These are phyloP conservation scores for Spergularia bocconei DNA, from an alignment of 148 eudicot genomes.

Conservation along the genomic window DNA sequence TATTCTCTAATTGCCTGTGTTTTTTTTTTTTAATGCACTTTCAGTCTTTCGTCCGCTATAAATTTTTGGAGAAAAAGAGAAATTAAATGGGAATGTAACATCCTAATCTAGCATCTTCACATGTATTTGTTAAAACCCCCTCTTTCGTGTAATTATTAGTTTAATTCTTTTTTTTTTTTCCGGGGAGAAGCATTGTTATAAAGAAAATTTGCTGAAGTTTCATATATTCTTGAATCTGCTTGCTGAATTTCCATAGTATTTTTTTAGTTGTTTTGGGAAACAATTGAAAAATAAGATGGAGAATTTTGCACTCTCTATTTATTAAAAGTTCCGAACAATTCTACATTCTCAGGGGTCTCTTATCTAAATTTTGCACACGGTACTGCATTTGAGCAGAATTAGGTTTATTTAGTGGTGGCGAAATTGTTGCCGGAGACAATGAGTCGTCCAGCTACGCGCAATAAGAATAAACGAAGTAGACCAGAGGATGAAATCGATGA, in stretches of 20 bases:
- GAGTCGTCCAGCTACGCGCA: constrained; percentile 73
- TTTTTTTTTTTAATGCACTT: background rate
- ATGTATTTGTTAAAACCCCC: too few species aligned
- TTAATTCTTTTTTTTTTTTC: too few species aligned
- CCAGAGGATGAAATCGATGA: constrained; percentile 57
- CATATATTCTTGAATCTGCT: too few species aligned
- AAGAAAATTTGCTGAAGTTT: too few species aligned
- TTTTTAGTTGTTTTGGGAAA: too few species aligned
- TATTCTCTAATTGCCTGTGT: background rate
- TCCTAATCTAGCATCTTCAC: background rate
- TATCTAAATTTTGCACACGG: background rate
- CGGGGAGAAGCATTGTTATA: too few species aligned
- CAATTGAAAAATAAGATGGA: too few species aligned
- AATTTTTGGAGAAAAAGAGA: background rate
- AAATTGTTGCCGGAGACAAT: constrained; percentile 28
- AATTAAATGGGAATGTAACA: background rate
- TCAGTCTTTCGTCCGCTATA: background rate
- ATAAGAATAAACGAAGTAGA: constrained; percentile 70
- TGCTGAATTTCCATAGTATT: too few species aligned
- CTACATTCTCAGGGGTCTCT: too few species aligned
- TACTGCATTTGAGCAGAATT: background rate
- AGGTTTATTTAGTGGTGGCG: constrained; percentile 10
- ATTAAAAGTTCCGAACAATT: too few species aligned
- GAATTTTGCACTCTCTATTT: too few species aligned
- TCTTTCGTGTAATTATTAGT: too few species aligned